Percentiles rank a stretch among this genome's conserved stretches.
phyloP scores from a whole-genome alignment of 306 rosid species.

The Astragalus membranaceus region DNA sequence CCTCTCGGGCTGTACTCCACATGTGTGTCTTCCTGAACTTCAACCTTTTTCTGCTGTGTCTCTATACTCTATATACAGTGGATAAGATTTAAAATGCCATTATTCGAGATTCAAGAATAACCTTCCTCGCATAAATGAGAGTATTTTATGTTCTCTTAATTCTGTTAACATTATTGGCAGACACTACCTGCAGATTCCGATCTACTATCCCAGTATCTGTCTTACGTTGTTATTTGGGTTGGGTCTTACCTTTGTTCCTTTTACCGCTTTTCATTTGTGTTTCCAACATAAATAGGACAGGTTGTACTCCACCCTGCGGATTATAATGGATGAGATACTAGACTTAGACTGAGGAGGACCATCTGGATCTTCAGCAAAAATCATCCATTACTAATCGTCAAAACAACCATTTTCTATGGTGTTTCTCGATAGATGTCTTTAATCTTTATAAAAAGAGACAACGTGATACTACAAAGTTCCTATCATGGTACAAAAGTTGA shows the following conservation, averaged over 20 bases:
- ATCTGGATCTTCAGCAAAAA: not conserved
- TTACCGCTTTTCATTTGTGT: not conserved
- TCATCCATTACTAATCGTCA: not conserved
- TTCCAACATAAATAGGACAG: conserved; percentile 15
- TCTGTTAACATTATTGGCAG: conserved; percentile 21
- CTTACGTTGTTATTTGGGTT: not conserved
- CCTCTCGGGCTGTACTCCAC: conserved; percentile 58
- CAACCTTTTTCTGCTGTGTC: conserved; percentile 3
- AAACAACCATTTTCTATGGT: not conserved
- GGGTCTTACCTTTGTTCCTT: not conserved
- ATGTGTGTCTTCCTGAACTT: conserved; percentile 35
- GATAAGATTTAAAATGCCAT: conserved; percentile 26
- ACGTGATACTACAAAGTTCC: not conserved
- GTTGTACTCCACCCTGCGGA: conserved; percentile 8
- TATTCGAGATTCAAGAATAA: not conserved
- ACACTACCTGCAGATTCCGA: conserved; percentile 23
- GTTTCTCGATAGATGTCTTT: not conserved
- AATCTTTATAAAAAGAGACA: not conserved
- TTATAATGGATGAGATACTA: not conserved
- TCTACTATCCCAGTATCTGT: conserved; percentile 11
- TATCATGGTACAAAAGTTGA: not conserved
- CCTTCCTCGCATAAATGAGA: not conserved
- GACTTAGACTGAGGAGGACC: not conserved
- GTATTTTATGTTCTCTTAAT: not conserved
- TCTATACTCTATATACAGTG: conserved; percentile 13